phyloP scores from a whole-genome alignment of 2,329 filamentous ascomycete species.

The Elsinoe fawcettii region DNA sequence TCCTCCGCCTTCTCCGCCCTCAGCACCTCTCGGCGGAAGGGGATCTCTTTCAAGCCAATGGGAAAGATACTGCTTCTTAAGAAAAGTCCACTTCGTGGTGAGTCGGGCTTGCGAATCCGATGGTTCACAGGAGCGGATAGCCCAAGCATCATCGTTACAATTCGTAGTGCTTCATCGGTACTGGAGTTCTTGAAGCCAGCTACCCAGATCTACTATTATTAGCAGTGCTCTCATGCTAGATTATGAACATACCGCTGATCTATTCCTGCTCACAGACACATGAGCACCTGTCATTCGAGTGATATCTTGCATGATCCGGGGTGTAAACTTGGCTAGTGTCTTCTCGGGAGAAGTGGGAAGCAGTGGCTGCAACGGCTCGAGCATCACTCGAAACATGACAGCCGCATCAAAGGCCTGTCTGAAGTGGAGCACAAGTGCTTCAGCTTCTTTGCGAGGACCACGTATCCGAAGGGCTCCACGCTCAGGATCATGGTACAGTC shows the following conservation, averaged over 20 bases:
- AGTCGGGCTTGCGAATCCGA: background rate
- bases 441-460: conserved; percentile 17
- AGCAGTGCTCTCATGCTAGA: background rate
- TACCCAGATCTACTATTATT: conserved; percentile 11
- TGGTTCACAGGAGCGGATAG: background rate
- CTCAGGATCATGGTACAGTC: conserved; percentile 10
- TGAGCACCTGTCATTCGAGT: conserved; percentile 15
- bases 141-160: conserved; percentile 13
- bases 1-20: background rate
- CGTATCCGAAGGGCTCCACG: conserved; percentile 15
- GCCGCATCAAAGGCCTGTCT: conserved; percentile 10
- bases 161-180: conserved; percentile 16
- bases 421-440: conserved; percentile 13
- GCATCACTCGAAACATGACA: background rate
- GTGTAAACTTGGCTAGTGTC: background rate
- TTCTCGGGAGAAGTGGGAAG: background rate
- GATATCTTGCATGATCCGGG: background rate
- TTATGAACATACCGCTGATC: background rate
- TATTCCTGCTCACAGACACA: background rate
- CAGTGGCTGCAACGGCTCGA: conserved; percentile 2
- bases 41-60: background rate
- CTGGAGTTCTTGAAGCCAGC: conserved; percentile 11
- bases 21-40: background rate
- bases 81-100: background rate
- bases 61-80: background rate